phyloP scores from a whole-genome alignment of 306 rosid species.

The Vigna unguiculata region DNA sequence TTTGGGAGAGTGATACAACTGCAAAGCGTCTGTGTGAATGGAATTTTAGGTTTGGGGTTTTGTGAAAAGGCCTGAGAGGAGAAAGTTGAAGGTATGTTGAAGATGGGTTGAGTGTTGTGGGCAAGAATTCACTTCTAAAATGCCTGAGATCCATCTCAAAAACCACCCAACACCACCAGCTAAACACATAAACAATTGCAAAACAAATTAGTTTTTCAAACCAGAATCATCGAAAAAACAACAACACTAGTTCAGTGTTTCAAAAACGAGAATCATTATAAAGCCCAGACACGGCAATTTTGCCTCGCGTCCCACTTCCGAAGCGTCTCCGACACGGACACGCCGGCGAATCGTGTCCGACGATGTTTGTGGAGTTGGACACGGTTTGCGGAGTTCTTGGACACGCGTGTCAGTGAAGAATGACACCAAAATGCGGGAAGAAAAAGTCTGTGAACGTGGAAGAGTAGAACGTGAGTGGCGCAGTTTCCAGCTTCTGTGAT shows the following conservation, averaged over 20 bases:
- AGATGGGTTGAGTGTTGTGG: slow-evolving; percentile 46
- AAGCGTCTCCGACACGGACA: too few species aligned
- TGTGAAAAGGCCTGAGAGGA: slow-evolving; percentile 43
- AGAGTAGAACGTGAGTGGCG: too few species aligned
- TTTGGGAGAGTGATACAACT: slow-evolving; percentile 41
- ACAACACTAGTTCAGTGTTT: not conserved
- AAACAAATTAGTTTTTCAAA: slow-evolving; percentile 18
- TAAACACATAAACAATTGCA: slow-evolving; percentile 38
- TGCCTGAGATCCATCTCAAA: slow-evolving; percentile 49
- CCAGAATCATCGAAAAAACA: not conserved
- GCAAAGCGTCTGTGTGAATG: slow-evolving; percentile 22
- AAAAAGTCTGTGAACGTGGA: too few species aligned
- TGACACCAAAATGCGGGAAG: too few species aligned
- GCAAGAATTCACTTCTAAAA: slow-evolving; percentile 46
- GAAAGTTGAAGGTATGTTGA: slow-evolving; percentile 43
- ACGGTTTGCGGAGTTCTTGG: too few species aligned
- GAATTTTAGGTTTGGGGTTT: slow-evolving; percentile 44
- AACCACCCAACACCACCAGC: slow-evolving; percentile 17
- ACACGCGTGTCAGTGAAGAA: too few species aligned
- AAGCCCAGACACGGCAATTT: too few species aligned
- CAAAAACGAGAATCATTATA: not conserved
- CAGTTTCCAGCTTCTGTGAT: too few species aligned
- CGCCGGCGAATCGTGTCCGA: too few species aligned
- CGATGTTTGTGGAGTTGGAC: too few species aligned
- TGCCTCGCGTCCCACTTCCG: too few species aligned